phyloP scores from a whole-genome alignment of 495 filamentous ascomycete genomes.

The Trichoderma gamsii region DNA sequence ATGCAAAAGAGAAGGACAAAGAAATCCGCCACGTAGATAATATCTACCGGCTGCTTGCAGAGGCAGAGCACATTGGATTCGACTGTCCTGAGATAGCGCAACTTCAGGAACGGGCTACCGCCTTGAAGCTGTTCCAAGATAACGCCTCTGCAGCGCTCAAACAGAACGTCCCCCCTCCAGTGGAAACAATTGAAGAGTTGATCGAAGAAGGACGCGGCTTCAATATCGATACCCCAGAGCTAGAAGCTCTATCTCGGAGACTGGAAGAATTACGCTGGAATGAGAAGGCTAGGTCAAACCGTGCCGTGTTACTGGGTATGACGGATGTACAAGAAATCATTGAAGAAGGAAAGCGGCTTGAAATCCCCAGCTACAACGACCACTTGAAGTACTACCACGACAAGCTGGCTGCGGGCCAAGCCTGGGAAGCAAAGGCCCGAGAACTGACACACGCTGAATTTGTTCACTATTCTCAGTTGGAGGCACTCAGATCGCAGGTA shows the following conservation, averaged over 20 bases:
- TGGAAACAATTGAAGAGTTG: slow-evolving; percentile 78
- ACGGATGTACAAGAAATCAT: slow-evolving; percentile 75
- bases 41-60: slow-evolving; percentile 73
- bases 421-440: slow-evolving; percentile 91
- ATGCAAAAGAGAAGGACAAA: slow-evolving; percentile 74
- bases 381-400: slow-evolving; percentile 69
- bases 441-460: slow-evolving; percentile 85
- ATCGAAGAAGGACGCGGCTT: slow-evolving; percentile 81
- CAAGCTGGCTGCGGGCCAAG: slow-evolving; percentile 64
- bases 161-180: slow-evolving; percentile 46
- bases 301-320: slow-evolving; percentile 57
- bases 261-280: slow-evolving; percentile 86
- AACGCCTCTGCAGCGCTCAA: slow-evolving; percentile 65
- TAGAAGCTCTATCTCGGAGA: slow-evolving; percentile 73
- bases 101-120: slow-evolving; percentile 79
- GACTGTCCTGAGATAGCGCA: slow-evolving; percentile 88
- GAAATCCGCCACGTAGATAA: slow-evolving; percentile 89
- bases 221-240: slow-evolving; percentile 91
- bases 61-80: slow-evolving; percentile 85
- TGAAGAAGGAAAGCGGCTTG: slow-evolving; percentile 64
- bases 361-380: slow-evolving; percentile 70
- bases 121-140: slow-evolving; percentile 79
- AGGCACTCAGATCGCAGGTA: slow-evolving; percentile 73
- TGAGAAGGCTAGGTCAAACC: slow-evolving; percentile 62
- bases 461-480: slow-evolving; percentile 89